Evolutionary conservation across 2,329 filamentous ascomycete species (phyloP), one percentile per base, ranked within the genome.

Genomic region (Fusarium guadeloupense): DNA sequence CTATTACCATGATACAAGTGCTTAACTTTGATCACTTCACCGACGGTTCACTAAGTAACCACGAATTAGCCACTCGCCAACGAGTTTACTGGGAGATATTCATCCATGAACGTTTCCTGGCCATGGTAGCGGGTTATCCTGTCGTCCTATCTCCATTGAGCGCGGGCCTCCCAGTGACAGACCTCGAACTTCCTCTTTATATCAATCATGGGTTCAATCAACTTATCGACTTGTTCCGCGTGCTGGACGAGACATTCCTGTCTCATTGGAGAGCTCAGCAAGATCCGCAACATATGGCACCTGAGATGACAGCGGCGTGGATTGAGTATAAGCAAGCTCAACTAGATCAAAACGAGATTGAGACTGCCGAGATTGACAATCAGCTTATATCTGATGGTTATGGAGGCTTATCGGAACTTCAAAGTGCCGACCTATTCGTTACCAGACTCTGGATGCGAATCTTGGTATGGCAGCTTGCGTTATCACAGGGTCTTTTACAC

Each of bases 101-200:
- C 54, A 82, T 85, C n/a, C 82, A 85, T 57, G 83, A 86, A 62
- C 78, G 84, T 2, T 86, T 85, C 61, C 62, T 83, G 10, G 79
- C 80, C 9, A 78, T 85, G 16, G 72, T 81, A 3, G 78, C 82
- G 19, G 82, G 82, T 17, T 78, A 78, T 5, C 74, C 76, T 0
- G 72, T 73, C 14, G 61, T 73, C 4, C 61, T 79, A 26, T 62
- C 67, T 0, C 71, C 73, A 0, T 61, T 78, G 2, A 50, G 57
- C 3, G 66, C 67, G 0, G 70, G 72, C 1, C 47, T 74, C 6
- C 75, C 73, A 0, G 14, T 67, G 2, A 26, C 54, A 9, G 77
- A 79, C 52, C 48, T 66, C 0, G 70, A 64, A 5, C 71, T 79
- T 7, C 72, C 74, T 0, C 50, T 68, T 0, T 62, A 74, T 14